A percentile compares a stretch with the other conserved stretches of the same genome.
These are phyloP conservation scores for Roridomyces roridus DNA, from an alignment of 768 basidiomycete genomes.

Conservation along the genomic window DNA sequence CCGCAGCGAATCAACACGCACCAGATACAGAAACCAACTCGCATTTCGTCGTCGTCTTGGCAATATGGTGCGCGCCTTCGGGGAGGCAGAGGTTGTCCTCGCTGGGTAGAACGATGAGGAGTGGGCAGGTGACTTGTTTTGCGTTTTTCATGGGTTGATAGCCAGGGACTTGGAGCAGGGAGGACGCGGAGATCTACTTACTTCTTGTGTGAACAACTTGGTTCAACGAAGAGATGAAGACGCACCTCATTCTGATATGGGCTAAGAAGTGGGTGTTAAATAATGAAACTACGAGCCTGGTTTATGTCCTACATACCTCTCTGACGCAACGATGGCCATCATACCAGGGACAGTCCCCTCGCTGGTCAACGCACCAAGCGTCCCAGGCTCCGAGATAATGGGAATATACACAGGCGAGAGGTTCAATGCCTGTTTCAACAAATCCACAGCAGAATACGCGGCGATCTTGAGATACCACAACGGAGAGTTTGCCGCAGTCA, in stretches of 20 bases:
- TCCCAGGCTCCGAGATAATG: conserved; percentile 31
- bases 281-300: background rate
- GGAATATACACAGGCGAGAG: conserved; percentile 35
- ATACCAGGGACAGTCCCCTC: conserved; percentile 30
- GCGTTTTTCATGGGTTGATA: conserved; percentile 25
- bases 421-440: conserved; percentile 32
- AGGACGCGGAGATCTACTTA: conserved; percentile 16
- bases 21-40: conserved; percentile 26
- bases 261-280: background rate
- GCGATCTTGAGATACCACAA: conserved; percentile 26
- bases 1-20: conserved; percentile 4
- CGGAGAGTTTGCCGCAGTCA: background rate
- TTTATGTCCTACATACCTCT: conserved; percentile 7
- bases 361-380: conserved; percentile 34
- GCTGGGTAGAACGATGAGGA: conserved; percentile 27
- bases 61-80: conserved; percentile 19
- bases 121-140: conserved; percentile 21
- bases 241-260: conserved; percentile 18
- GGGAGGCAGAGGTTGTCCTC: conserved; percentile 28
- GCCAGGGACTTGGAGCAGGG: conserved; percentile 14
- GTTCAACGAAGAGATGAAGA: no score
- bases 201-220: background rate
- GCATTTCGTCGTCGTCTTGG: conserved; percentile 20
- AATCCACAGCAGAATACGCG: conserved; percentile 28
- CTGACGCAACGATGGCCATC: conserved; percentile 9